These are phyloP conservation scores for Pichia ethanolica DNA, from an alignment of 805 yeast genomes.

Conservation along the genomic window DNA sequence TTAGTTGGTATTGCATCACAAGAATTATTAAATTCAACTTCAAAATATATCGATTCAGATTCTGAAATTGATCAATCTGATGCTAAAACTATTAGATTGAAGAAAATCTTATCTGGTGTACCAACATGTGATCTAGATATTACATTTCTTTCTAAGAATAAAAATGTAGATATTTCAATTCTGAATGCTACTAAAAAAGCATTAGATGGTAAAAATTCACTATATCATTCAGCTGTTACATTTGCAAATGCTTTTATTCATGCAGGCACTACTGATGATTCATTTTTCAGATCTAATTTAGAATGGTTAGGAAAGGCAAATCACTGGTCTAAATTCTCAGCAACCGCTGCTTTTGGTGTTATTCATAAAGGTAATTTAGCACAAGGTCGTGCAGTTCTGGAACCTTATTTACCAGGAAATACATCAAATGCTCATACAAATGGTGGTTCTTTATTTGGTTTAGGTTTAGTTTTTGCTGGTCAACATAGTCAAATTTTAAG, in stretches of 20 bases:
- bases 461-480: constrained; percentile 93
- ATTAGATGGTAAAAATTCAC: constrained; percentile 86
- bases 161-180: constrained; percentile 77
- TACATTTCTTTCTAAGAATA: constrained; percentile 79
- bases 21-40: constrained; percentile 61
- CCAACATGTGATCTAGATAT: constrained; percentile 91
- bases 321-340: constrained; percentile 96
- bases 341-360: constrained; percentile 96
- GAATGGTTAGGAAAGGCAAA: constrained; percentile 98
- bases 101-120: constrained; percentile 75
- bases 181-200: constrained; percentile 73
- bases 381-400: constrained; percentile 79
- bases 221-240: constrained; percentile 93
- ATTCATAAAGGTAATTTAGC: constrained; percentile 92
- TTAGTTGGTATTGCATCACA: constrained; percentile 88
- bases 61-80: constrained; percentile 19
- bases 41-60: constrained; percentile 31
- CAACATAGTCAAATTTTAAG: constrained; percentile 85
- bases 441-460: constrained; percentile 91
- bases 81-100: constrained; percentile 30
- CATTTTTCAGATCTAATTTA: constrained; percentile 80
- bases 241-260: constrained; percentile 92
- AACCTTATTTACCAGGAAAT: constrained; percentile 83
- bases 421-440: constrained; percentile 81
- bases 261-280: constrained; percentile 93